phyloP scores from a whole-genome alignment of 1,139 yeast species.

The Lodderomyces orthopsilosis region DNA sequence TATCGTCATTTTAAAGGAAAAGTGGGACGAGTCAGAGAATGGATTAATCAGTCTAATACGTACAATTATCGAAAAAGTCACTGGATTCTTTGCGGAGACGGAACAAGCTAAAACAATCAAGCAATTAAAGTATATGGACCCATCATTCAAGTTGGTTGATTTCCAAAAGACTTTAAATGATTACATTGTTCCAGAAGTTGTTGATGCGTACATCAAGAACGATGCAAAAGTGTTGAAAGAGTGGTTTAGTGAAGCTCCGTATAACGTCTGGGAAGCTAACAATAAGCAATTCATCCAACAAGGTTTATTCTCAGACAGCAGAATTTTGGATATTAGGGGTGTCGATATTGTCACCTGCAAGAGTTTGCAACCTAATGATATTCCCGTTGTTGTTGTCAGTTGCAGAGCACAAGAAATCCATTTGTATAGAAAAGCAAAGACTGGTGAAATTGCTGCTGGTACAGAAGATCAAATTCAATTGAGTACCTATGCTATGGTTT shows the following conservation, averaged over 20 bases:
- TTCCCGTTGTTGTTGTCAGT: slow-evolving; percentile 90
- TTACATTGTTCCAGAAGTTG: slow-evolving; percentile 89
- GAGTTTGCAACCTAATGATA: slow-evolving; percentile 84
- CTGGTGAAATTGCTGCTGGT: slow-evolving; percentile 96
- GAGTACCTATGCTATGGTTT: slow-evolving; percentile 94
- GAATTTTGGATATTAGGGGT: slow-evolving; percentile 90
- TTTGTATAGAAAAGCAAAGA: slow-evolving; percentile 81
- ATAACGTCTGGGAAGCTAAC: slow-evolving; percentile 89
- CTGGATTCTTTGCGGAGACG: slow-evolving; percentile 92
- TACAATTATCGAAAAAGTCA: slow-evolving; percentile 74
- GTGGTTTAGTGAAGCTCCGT: slow-evolving; percentile 98
- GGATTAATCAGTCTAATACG: slow-evolving; percentile 82
- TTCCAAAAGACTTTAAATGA: slow-evolving; percentile 86
- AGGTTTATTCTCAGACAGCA: slow-evolving; percentile 88
- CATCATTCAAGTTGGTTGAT: slow-evolving; percentile 74
- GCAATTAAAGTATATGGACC: slow-evolving; percentile 87
- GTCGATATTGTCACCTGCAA: slow-evolving; percentile 91
- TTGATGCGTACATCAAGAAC: slow-evolving; percentile 94
- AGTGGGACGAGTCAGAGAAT: slow-evolving; percentile 94
- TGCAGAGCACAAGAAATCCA: slow-evolving; percentile 97
- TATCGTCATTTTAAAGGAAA: slow-evolving; percentile 59
- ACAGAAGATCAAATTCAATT: slow-evolving; percentile 89
- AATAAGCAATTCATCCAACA: slow-evolving; percentile 92
- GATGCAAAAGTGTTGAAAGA: slow-evolving; percentile 77
- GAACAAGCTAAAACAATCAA: slow-evolving; percentile 90